Evolutionary conservation across 164 flowering plant species (phyloP), one percentile per base, ranked within the genome.

Genomic region (Chloranthus sessilifolius): DNA sequence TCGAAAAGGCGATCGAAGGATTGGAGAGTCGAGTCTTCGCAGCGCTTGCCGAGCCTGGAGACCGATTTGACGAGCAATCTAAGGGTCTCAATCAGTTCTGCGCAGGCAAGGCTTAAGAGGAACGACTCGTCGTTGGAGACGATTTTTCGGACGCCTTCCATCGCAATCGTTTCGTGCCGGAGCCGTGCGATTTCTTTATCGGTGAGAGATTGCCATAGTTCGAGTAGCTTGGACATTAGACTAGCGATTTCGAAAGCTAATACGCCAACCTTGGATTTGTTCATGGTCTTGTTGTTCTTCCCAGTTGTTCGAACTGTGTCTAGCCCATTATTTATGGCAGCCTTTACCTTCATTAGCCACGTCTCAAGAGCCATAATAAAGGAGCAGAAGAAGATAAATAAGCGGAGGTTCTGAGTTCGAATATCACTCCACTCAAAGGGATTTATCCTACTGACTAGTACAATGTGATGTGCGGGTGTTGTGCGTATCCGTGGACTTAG

Each of bases 131-230:
- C 95, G 58, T 70, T 76, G 24, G 98, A 87, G 53, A 91, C 86
- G 39, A 91, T 76, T 62, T 85, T 87, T 2, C 77, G 76, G n/a
- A 87, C 82, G 15, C 96, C 98, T 54, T 85, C 86, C 3, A 87
- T 74, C 6, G 74, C 52, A 14, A 80, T 70, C 1, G 80, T 64
- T 7, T 80, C 79, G 46, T 65, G 62, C 9, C 77, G 74, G 25
- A 83, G 61, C 7, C 77, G 75, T 36, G 58, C 4, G 23, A 81
- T 57, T 65, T 58, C 64, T 22, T 71, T 59, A 63, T 92, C 91
- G 9, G 94, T 69, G 28, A 92, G 81, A 16, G 83, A 76, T 15
- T 72, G 82, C 78, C 81, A 75, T 1, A 88, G 74, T 25, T 83
- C 88, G 44, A 83, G 56, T 22, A 92, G 78, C 70, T 86, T 88